Base-by-base conservation (phyloP, 169 alveolate genomes). In the Plasmodium reichenowi region DNA sequence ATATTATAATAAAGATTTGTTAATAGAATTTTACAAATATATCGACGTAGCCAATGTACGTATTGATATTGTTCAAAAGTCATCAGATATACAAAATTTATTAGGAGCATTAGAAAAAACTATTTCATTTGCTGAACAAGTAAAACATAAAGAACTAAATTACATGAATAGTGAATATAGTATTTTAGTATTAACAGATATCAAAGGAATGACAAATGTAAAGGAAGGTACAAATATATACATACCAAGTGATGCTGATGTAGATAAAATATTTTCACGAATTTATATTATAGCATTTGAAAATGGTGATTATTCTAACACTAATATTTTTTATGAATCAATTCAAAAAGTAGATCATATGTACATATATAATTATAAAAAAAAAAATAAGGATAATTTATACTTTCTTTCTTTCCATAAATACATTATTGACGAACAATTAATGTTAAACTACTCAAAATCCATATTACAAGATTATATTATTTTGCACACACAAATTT, bases 121-220 rank as follows among this genome's bases (percentile, higher is more conserved):
- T 8, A 66, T 80, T 24, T 17, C 83, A 17, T 80, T 80, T 80
- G 78, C 90, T 20, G 83, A 80, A 54, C 45, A 67, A 17, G 45
- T 62, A 17, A 67, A 67, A 22, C 26, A 52, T 1, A 80, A 58
- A 71, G 83, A 80, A 48, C 29, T 20, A 45, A 9, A 48, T 59
- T 80, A 67, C 24, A 66, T 80, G 74, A 56, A 66, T 47, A 67
- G 66, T 48, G 90, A 80, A 45, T 83, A 67, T 62, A 70, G 85
- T 47, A 58, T 83, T 68, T 58, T 83, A n/a, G 10, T 83, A 26
- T 29, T 83, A 43, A 70, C 91, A 17, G 85, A 83, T 8, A 56
- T 13, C 15, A 20, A 68, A 17, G 91, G 85, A 68, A 47, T 70
- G 54, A 17, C n/a, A 13, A 45, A 48, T 26, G 76, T 52, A 17